These are phyloP conservation scores for Crithidia sp. DNA, from an alignment of 208 protist species.

Conservation along the genomic window DNA sequence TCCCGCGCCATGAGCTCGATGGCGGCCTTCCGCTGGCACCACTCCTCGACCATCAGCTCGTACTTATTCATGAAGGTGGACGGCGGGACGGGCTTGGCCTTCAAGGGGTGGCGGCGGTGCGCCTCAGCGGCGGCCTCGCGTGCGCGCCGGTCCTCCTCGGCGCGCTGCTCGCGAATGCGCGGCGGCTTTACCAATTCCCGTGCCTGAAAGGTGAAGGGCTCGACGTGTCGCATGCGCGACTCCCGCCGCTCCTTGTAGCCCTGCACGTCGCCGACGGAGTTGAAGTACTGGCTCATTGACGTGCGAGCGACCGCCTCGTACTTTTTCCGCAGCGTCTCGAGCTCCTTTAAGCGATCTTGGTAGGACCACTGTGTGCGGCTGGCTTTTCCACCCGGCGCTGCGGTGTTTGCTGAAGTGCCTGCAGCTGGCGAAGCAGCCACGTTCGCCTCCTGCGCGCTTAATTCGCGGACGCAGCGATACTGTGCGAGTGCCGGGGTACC, in stretches of 20 bases:
- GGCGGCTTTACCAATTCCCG: constrained; percentile 53
- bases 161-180: constrained; percentile 52
- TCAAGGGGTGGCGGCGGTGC: constrained; percentile 41
- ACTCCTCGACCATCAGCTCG: constrained; percentile 91
- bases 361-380: constrained; percentile 7
- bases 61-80: constrained; percentile 92
- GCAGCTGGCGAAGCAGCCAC: neutral
- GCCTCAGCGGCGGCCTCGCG: constrained; percentile 42
- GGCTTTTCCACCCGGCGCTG: neutral
- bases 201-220: constrained; percentile 71
- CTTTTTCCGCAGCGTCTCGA: constrained; percentile 57
- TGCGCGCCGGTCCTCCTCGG: constrained; percentile 40
- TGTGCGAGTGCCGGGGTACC: neutral
- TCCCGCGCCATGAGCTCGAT: constrained; percentile 62
- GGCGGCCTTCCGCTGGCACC: constrained; percentile 80
- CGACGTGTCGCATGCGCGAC: constrained; percentile 30
- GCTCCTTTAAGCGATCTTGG: constrained; percentile 39
- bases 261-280: constrained; percentile 47
- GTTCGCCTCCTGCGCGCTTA: constrained; percentile 11
- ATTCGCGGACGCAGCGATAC: constrained; percentile 20
- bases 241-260: constrained; percentile 63
- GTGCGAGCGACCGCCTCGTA: constrained; percentile 50
- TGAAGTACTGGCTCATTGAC: constrained; percentile 69
- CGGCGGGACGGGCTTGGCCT: constrained; percentile 72
- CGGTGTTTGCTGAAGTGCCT: neutral